These are phyloP conservation scores for Lichtheimia hyalospora DNA, from an alignment of 371 early-diverging fungal species.

Conservation along the genomic window DNA sequence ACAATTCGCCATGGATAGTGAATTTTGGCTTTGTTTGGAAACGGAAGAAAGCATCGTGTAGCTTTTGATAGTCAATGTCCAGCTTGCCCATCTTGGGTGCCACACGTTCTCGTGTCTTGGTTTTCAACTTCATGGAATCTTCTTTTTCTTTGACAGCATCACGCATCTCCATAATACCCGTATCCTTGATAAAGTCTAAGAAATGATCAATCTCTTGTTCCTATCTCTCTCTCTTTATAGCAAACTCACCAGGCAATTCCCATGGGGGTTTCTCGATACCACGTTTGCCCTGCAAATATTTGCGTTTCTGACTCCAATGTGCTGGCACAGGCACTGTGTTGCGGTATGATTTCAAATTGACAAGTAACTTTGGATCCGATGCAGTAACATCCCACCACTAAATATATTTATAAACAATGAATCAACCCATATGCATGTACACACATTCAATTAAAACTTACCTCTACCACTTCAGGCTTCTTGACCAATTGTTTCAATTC, in stretches of 20 bases:
- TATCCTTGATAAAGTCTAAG: conserved; percentile 91
- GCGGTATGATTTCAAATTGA: conserved; percentile 84
- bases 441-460: conserved; percentile 18
- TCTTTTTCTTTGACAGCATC: conserved; percentile 87
- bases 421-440: neutral
- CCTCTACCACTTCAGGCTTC: conserved; percentile 96
- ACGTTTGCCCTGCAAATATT: conserved; percentile 93
- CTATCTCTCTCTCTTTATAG: neutral
- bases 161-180: conserved; percentile 97
- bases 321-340: conserved; percentile 96
- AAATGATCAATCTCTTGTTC: neutral
- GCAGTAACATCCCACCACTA: conserved; percentile 94
- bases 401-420: neutral
- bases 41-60: conserved; percentile 97
- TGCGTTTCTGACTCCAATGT: conserved; percentile 97
- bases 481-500: conserved; percentile 90
- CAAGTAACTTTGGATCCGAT: conserved; percentile 87
- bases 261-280: conserved; percentile 96
- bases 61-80: conserved; percentile 93
- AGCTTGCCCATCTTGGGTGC: conserved; percentile 96
- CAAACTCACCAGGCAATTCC: conserved; percentile 78
- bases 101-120: conserved; percentile 86
- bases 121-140: conserved; percentile 70
- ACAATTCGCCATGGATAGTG: conserved; percentile 88
- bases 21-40: conserved; percentile 89